phyloP scores from a whole-genome alignment of 192 early-diverging fungal genomes.

The Mortierella claussenii region DNA sequence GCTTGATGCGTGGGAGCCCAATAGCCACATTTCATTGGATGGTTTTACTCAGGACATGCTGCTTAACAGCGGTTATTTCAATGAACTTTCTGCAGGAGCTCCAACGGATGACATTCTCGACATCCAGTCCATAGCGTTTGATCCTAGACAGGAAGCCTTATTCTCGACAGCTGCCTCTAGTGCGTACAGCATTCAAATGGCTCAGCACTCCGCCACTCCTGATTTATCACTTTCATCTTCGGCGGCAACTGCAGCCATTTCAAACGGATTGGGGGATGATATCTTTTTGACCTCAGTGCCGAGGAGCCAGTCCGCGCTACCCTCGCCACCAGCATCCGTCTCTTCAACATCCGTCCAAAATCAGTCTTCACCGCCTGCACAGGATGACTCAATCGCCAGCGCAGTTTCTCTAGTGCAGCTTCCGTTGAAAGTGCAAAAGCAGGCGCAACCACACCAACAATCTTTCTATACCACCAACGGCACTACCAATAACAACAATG shows the following conservation, averaged over 20 bases:
- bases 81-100: background rate
- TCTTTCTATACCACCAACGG: background rate
- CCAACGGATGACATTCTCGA: slow-evolving; percentile 23
- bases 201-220: background rate
- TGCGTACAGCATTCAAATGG: background rate
- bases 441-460: slow-evolving; percentile 1
- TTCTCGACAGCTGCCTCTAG: slow-evolving; percentile 41
- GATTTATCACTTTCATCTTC: background rate
- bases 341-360: background rate
- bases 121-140: slow-evolving; percentile 26
- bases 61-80: background rate
- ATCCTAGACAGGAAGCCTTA: slow-evolving; percentile 28
- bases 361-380: background rate
- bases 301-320: background rate
- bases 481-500: background rate
- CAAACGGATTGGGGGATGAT: slow-evolving; percentile 4
- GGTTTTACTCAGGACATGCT: background rate
- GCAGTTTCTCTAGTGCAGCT: slow-evolving; percentile 1
- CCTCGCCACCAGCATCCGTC: slow-evolving; percentile 15
- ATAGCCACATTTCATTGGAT: background rate
- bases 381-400: background rate
- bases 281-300: slow-evolving; percentile 29
- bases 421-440: slow-evolving; percentile 6
- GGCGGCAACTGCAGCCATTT: background rate
- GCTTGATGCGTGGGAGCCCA: background rate